Evolutionary conservation across 2,329 filamentous ascomycete genomes (phyloP).

Genomic region (Cercospora beticola): DNA sequence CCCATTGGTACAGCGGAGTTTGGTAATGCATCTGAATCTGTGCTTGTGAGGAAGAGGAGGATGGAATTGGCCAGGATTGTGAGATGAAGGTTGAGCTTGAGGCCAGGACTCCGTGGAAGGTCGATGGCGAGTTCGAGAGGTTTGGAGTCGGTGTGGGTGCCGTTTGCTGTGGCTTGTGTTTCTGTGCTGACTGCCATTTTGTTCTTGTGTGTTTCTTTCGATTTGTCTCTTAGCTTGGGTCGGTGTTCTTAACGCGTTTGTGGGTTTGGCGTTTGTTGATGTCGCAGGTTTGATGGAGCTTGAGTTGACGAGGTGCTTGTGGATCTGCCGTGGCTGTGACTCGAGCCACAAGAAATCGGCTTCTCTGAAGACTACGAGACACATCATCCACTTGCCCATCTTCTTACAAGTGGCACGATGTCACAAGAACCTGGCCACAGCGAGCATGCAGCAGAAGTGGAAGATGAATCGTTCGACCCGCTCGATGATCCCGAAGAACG

Average conservation of each 20-base stretch:
- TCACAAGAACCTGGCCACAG: not conserved
- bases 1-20: slow-evolving; percentile 60
- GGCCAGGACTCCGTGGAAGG: slow-evolving; percentile 56
- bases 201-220: not conserved
- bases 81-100: slow-evolving; percentile 60
- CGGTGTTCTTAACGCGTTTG: not conserved
- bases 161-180: slow-evolving; percentile 28
- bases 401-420: not conserved
- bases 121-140: slow-evolving; percentile 58
- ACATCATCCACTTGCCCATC: not conserved
- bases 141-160: slow-evolving; percentile 33
- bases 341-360: not conserved
- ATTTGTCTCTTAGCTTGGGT: no score
- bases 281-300: not conserved
- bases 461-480: slow-evolving; percentile 45
- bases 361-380: not conserved
- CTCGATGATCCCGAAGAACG: slow-evolving; percentile 77
- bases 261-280: not conserved
- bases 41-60: slow-evolving; percentile 59
- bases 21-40: slow-evolving; percentile 45
- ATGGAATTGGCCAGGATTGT: slow-evolving; percentile 54
- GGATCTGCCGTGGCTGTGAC: not conserved
- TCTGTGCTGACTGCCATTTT: slow-evolving; percentile 27
- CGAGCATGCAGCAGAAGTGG: not conserved
- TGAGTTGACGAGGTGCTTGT: not conserved